phyloP scores from a whole-genome alignment of 2,329 filamentous ascomycete genomes.

The Coniochaeta prunicola region DNA sequence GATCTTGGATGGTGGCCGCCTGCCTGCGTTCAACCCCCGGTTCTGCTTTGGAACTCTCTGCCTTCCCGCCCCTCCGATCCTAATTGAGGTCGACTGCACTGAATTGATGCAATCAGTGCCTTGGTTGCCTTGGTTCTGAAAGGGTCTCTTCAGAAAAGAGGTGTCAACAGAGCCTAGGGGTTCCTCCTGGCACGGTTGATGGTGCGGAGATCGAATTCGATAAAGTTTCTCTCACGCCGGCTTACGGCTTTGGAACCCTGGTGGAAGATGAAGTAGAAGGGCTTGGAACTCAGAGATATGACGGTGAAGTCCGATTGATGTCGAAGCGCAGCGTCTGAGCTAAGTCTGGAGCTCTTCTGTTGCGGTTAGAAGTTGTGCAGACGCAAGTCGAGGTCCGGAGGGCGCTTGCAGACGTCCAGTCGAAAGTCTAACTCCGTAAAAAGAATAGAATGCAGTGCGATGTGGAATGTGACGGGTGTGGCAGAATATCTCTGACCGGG shows the following conservation, averaged over 20 bases:
- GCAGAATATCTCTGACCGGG: constrained; percentile 12
- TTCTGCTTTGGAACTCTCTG: constrained; percentile 3
- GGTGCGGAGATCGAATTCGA: not conserved
- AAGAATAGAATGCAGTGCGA: not conserved
- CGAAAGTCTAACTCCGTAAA: not conserved
- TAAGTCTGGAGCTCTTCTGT: too few species aligned
- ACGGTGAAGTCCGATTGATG: not conserved
- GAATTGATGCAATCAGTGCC: not conserved
- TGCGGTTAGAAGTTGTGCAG: not conserved
- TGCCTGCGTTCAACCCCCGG: not conserved
- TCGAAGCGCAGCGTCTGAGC: not conserved
- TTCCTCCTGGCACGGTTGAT: not conserved
- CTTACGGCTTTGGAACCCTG: not conserved
- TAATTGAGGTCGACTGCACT: constrained; percentile 6
- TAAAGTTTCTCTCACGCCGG: not conserved
- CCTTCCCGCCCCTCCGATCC: constrained; percentile 8
- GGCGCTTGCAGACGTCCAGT: not conserved
- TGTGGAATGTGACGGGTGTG: not conserved
- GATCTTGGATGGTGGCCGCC: constrained; percentile 1
- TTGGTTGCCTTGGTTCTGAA: not conserved
- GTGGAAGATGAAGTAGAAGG: not conserved
- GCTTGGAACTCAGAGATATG: not conserved
- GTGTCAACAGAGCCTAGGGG: not conserved
- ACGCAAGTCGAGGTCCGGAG: not conserved
- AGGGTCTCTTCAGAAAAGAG: not conserved